phyloP scores from a whole-genome alignment of 2,329 filamentous ascomycete genomes.

The Hymenoscyphus scutula region DNA sequence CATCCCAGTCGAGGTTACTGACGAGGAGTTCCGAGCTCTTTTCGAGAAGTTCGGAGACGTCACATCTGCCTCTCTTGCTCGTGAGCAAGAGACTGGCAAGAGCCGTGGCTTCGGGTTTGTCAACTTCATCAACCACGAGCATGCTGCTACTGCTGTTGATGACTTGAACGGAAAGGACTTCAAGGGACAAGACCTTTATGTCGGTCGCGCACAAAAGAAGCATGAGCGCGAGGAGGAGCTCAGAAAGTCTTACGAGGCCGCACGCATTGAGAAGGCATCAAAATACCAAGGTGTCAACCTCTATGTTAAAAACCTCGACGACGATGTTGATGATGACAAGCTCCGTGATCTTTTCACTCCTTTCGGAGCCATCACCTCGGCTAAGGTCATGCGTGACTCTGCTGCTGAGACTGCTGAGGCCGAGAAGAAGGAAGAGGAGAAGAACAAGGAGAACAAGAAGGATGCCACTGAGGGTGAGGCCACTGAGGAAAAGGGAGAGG shows the following conservation, averaged over 20 bases:
- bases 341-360: constrained; percentile 88
- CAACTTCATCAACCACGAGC: constrained; percentile 91
- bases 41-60: constrained; percentile 93
- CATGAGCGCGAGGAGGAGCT: constrained; percentile 99
- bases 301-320: constrained; percentile 98
- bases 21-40: constrained; percentile 90
- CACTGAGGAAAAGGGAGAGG: constrained; percentile 43
- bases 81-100: constrained; percentile 80
- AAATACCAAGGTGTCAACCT: constrained; percentile 99
- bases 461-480: constrained; percentile 41
- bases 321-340: constrained; percentile 97
- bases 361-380: constrained; percentile 94
- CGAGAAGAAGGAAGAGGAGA: constrained; percentile 50
- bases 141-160: constrained; percentile 81
- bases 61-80: constrained; percentile 90
- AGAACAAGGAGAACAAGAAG: constrained; percentile 50
- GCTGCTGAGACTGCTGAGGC: constrained; percentile 50
- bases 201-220: constrained; percentile 99
- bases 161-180: constrained; percentile 90
- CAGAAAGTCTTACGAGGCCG: constrained; percentile 97
- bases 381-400: constrained; percentile 97
- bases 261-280: constrained; percentile 94
- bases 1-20: constrained; percentile 76
- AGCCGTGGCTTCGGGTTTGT: constrained; percentile 95
- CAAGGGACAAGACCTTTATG: constrained; percentile 93